Base-by-base conservation (phyloP, 169 alveolate genomes). In the Cryptosporidium bovis region DNA sequence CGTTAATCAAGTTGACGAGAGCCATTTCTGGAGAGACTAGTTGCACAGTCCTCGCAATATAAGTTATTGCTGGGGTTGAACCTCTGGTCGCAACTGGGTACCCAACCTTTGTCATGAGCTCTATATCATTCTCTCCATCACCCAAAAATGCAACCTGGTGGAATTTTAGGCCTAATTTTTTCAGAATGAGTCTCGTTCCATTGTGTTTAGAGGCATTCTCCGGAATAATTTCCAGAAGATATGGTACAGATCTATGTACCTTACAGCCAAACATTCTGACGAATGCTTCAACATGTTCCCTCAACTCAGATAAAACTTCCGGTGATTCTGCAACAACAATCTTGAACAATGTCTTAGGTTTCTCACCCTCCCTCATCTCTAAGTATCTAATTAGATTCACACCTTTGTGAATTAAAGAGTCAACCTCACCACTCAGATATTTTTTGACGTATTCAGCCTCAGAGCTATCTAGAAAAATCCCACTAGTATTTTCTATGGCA, bases 71-170 rank as follows among this genome's bases (percentile, higher is more conserved):
- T 20, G 71, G 87, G 29, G 71, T 24, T 0, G 71, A 56, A 2
- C 71, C 71, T 64, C 29, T 29, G 13, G 64, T 48, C 18, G 87
- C 69, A 20, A 77, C 50, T 3, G 87, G 71, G 71, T 44, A 77
- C 13, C 87, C 71, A 48, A 77, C 64, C 18, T 56, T 62, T 2
- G 69, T 44, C 87, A 77, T 77, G 13, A 46, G 33, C 36, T 77
- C 87, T 34, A 56, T 12, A 46, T 56, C 87, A 77, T 77, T 77
- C 34, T 77, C 87, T 2, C 87, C 51, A 36, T 77, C 87, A 44
- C 87, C 87, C 48, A 77, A 29, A 62, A 44, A 77, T 12, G 71
- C 87, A 34, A 62, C 64, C 29, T 77, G 46, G 27, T 48, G n/a
- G 34, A 24, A 24, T 15, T 56, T 60, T 2, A 62, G 27, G 12